Base-by-base conservation (phyloP, 2,329 filamentous ascomycete species). In the Furcasterigmium sp. region DNA sequence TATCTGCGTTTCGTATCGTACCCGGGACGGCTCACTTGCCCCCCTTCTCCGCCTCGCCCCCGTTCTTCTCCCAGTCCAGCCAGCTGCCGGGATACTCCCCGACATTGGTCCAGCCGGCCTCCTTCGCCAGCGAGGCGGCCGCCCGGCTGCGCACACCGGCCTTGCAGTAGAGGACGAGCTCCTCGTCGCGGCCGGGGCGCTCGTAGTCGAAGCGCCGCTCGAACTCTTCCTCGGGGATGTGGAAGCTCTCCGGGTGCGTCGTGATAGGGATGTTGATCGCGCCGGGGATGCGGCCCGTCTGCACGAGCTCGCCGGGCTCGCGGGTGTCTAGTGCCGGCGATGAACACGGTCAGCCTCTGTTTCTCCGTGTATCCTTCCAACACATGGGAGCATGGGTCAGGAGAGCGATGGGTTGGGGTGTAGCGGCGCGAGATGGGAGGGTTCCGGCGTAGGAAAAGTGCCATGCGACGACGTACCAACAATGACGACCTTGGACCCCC, bases 111-210 rank as follows among this genome's bases (percentile, higher is more conserved):
- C 87, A 97, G 9, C 91, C 91, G 3, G 82, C 84, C 32, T 86
- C 76, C 54, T 73, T 71, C 23, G 93, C 93, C 61, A 96, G 64
- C 51, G 77, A 74, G 7, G 90, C 90, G 7, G 91, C 91, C 1
- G 86, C 79, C 37, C 75, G 72, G 53, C 87, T 89, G 59, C 93
- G 75, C 50, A 97, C 87, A 3, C 93, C 93, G 0, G 91, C 84
- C 69, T 89, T 94, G 68, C 93, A 98, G 64, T 95, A 97, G 57
- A 97, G 93, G 4, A 97, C 75, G 13, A 95, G 62, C 51, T 78
- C 71, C 25, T 64, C 61, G 36, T 78, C 72, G 46, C 69, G 69
- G 3, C 56, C 55, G 0, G 74, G 91, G 47, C 87, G 85, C 46
- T 74, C 67, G 57, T 86, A 95, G 4, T 89, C 91, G 63, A 89